A percentile compares a stretch with the other conserved stretches of the same genome.
Evolutionary conservation across 306 rosid genomes (phyloP).

Genomic region (Prunus salicina): DNA sequence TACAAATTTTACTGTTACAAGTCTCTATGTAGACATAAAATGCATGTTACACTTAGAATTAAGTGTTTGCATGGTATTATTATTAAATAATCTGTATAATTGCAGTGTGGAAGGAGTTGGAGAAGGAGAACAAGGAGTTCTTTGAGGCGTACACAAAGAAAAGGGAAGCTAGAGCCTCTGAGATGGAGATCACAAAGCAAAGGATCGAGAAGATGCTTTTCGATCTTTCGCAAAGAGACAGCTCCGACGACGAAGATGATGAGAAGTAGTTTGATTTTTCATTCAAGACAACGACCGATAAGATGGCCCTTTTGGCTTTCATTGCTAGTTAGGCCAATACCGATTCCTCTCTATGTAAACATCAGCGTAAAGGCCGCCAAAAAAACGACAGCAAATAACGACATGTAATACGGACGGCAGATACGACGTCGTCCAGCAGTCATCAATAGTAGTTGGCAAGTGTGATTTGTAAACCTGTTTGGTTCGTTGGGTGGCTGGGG

Average conservation of each 20-base stretch:
- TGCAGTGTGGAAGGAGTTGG: slow-evolving; percentile 90
- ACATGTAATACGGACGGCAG: background rate
- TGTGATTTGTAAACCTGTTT: background rate
- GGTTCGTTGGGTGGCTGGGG: slow-evolving; percentile 15
- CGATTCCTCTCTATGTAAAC: background rate
- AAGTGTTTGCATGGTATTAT: background rate
- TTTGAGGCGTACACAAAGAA: slow-evolving; percentile 59
- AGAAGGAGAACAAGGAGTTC: slow-evolving; percentile 92
- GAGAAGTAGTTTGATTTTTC: slow-evolving; percentile 10
- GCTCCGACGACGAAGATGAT: background rate
- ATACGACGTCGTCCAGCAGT: background rate
- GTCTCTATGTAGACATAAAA: no score
- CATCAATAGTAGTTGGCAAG: slow-evolving; percentile 6
- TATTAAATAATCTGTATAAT: background rate
- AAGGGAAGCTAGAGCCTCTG: slow-evolving; percentile 31
- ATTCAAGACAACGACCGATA: slow-evolving; percentile 19
- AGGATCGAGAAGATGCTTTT: slow-evolving; percentile 38
- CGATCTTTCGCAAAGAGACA: slow-evolving; percentile 20
- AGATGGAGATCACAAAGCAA: slow-evolving; percentile 30
- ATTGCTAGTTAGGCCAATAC: background rate
- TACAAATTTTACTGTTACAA: no score
- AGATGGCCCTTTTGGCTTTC: background rate
- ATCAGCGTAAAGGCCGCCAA: background rate
- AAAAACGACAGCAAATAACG: background rate
- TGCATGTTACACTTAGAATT: background rate